phyloP scores from a whole-genome alignment of 2,329 filamentous ascomycete genomes.

The Fusarium sp. region DNA sequence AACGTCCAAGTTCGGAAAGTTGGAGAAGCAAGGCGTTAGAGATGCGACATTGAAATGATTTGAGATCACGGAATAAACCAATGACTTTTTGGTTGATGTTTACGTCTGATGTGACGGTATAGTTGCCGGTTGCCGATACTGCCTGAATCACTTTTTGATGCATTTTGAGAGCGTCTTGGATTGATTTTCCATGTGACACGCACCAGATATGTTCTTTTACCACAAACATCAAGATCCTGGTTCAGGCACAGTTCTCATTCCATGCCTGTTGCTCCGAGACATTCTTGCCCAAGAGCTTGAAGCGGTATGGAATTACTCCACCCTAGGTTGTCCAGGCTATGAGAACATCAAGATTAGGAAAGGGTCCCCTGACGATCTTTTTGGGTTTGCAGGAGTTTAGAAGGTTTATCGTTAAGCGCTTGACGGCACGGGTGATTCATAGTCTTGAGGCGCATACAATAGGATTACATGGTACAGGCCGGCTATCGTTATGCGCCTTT shows the following conservation, averaged over 20 bases:
- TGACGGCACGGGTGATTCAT: background rate
- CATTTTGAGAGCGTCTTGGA: no score
- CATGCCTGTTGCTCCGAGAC: conserved; percentile 22
- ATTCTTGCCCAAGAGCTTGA: conserved; percentile 10
- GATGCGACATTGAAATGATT: conserved; percentile 28
- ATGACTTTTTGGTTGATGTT: background rate
- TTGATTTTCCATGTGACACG: conserved; percentile 24
- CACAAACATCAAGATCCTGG: conserved; percentile 14
- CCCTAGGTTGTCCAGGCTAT: conserved; percentile 42
- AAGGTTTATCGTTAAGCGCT: background rate
- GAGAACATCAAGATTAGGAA: conserved; percentile 14
- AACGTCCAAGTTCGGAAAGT: conserved; percentile 21
- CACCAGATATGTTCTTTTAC: conserved; percentile 14
- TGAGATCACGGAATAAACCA: background rate
- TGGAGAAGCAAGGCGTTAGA: conserved; percentile 27
- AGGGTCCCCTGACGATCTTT: conserved; percentile 31
- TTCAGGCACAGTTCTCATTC: conserved; percentile 1
- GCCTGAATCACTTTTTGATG: background rate
- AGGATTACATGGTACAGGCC: background rate
- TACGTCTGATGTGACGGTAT: background rate
- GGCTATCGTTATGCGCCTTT: conserved; percentile 3
- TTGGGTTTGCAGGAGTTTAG: background rate
- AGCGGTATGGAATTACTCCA: conserved; percentile 31
- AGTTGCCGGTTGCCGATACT: background rate
- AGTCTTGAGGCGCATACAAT: background rate